Conservation (phyloP, 768 basidiomycete species). For the Suillus weaverae region DNA sequence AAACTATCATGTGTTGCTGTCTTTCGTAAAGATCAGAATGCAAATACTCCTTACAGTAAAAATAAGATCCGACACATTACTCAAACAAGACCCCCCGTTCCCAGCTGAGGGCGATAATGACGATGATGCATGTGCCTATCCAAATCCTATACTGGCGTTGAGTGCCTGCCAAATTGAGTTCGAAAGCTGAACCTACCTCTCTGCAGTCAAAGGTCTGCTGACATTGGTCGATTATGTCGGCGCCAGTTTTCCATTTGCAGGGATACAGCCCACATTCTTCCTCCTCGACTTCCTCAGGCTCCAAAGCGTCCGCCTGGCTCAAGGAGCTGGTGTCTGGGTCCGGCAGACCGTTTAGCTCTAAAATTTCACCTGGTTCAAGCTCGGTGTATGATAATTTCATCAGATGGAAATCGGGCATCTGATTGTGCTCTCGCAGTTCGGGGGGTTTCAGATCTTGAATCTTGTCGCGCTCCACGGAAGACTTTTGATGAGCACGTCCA, state of each 20-base stretch:
- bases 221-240: conserved; percentile 27
- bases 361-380: conserved; percentile 10
- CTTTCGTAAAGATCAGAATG: background rate
- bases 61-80: background rate
- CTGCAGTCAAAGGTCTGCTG: conserved; percentile 29
- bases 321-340: conserved; percentile 5
- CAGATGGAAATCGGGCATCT: background rate
- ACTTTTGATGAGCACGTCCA: conserved; percentile 19
- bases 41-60: background rate
- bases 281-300: conserved; percentile 3
- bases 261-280: conserved; percentile 26
- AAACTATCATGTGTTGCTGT: background rate
- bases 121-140: conserved; percentile 5
- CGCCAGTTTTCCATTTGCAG: conserved; percentile 28
- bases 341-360: conserved; percentile 23
- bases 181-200: conserved; percentile 21
- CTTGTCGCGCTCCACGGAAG: conserved; percentile 18
- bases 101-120: background rate
- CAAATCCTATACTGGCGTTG: conserved; percentile 8
- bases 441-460: conserved; percentile 19
- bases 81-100: no score
- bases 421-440: conserved; percentile 10
- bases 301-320: background rate
- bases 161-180: background rate
- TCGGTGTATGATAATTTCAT: background rate